Conservation (phyloP, 768 basidiomycete genomes). For the Cyclocybe cylindracea region DNA sequence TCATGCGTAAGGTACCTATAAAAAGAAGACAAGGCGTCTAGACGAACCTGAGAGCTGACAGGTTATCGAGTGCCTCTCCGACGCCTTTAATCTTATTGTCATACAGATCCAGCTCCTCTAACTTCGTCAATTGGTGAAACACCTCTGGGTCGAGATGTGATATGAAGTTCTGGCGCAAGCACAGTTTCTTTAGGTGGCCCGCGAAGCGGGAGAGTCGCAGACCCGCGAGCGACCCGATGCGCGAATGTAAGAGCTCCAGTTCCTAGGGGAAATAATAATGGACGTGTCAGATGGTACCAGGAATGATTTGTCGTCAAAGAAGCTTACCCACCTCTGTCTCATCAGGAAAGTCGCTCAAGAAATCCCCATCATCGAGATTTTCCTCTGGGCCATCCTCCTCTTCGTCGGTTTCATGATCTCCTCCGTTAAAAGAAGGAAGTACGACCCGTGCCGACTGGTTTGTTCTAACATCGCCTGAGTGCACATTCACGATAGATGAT, state of each 20-base stretch:
- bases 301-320: not conserved
- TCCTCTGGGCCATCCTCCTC: constrained; percentile 43
- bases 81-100: constrained; percentile 89
- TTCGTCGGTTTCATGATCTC: constrained; percentile 45
- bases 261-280: constrained; percentile 51
- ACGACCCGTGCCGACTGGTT: constrained; percentile 45
- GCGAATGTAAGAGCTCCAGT: constrained; percentile 81
- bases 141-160: constrained; percentile 69
- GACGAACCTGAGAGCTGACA: constrained; percentile 48
- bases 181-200: constrained; percentile 66
- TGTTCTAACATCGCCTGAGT: constrained; percentile 10
- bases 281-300: not conserved
- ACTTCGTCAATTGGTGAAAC: constrained; percentile 60
- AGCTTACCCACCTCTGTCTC: constrained; percentile 70
- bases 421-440: constrained; percentile 34
- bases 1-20: not conserved
- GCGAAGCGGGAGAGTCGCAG: constrained; percentile 79
- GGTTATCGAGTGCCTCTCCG: constrained; percentile 62
- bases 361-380: constrained; percentile 61
- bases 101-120: constrained; percentile 94
- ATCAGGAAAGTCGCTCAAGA: constrained; percentile 78
- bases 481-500: too few relatives aligned
- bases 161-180: constrained; percentile 86
- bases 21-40: not conserved
- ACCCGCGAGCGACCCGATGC: constrained; percentile 65